A percentile compares a stretch with the other conserved stretches of the same genome.
phyloP scores from a whole-genome alignment of 257 asterid genomes.

The Solanum chiquidenum region DNA sequence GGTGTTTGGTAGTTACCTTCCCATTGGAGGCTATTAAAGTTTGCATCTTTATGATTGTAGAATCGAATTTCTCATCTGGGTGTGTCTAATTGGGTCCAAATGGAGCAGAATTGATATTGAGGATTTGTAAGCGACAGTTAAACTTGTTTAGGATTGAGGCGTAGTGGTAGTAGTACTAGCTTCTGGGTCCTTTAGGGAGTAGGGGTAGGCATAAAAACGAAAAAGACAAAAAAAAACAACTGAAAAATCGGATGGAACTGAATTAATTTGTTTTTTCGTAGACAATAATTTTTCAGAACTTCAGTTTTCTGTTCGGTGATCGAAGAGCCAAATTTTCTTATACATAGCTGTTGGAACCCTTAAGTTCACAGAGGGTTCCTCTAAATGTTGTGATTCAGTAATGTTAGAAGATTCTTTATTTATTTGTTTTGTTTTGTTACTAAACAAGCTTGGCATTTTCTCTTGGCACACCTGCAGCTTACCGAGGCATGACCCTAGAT shows the following conservation, averaged over 20 bases:
- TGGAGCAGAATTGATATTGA: neutral
- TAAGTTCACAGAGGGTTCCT: conserved; percentile 2
- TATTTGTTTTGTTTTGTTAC: conserved; percentile 14
- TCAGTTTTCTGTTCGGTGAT: neutral
- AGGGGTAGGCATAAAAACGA: neutral
- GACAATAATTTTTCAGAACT: neutral
- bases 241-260: too few species aligned
- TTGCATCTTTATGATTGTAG: neutral
- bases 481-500: neutral
- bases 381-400: conserved; percentile 12
- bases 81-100: neutral
- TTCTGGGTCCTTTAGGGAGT: conserved; percentile 14
- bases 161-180: neutral
- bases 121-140: neutral
- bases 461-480: neutral
- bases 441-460: neutral
- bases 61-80: neutral
- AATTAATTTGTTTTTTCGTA: too few species aligned
- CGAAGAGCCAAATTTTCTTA: neutral
- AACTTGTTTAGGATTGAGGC: neutral
- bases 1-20: neutral
- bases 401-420: conserved; percentile 16
- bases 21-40: neutral
- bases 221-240: neutral
- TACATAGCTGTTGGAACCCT: conserved; percentile 13